These are phyloP conservation scores for Acer saccharum DNA, from an alignment of 345 rosid genomes.

Conservation along the genomic window DNA sequence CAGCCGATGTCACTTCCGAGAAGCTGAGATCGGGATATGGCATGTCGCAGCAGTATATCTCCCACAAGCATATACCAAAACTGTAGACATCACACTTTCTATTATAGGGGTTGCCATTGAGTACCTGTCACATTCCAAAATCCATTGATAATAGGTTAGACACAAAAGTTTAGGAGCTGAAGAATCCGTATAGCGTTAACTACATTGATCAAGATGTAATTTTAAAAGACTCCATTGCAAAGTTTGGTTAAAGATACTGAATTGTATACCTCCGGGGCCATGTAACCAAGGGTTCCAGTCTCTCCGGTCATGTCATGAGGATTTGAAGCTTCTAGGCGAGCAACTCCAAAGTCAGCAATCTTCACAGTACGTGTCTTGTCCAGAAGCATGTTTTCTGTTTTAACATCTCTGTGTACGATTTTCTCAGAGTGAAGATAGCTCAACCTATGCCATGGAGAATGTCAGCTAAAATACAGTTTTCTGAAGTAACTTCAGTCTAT, in stretches of 20 bases:
- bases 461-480: background rate
- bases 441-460: slow-evolving; percentile 52
- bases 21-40: slow-evolving; percentile 98
- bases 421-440: slow-evolving; percentile 89
- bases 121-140: slow-evolving; percentile 51
- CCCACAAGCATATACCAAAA: slow-evolving; percentile 97
- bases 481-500: background rate
- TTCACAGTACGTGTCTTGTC: slow-evolving; percentile 85
- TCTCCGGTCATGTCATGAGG: slow-evolving; percentile 99
- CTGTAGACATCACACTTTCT: slow-evolving; percentile 97
- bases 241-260: slow-evolving; percentile 3
- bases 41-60: slow-evolving; percentile 99
- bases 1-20: slow-evolving; percentile 95
- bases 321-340: slow-evolving; percentile 95
- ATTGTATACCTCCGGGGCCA: slow-evolving; percentile 93
- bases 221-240: background rate
- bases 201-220: background rate
- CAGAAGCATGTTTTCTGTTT: slow-evolving; percentile 96
- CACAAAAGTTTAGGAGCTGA: background rate
- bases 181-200: slow-evolving; percentile 1
- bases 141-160: background rate
- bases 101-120: slow-evolving; percentile 89
- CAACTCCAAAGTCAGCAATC: slow-evolving; percentile 98
- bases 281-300: slow-evolving; percentile 98
- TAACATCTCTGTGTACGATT: slow-evolving; percentile 97